These are phyloP conservation scores for Stachybotrys chartarum DNA, from an alignment of 2,329 filamentous ascomycete genomes.

Conservation along the genomic window DNA sequence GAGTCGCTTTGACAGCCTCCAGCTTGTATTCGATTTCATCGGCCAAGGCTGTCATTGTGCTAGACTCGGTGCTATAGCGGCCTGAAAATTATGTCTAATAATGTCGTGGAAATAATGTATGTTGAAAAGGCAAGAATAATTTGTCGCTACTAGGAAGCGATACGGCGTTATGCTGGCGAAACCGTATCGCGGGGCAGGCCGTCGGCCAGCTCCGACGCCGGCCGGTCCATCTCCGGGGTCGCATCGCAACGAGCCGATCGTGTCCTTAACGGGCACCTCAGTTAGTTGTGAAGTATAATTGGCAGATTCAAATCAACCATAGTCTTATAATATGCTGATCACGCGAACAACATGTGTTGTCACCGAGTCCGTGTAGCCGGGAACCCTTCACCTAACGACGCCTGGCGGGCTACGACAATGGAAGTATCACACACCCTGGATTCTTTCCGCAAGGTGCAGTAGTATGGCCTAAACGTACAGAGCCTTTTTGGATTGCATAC, in stretches of 20 bases:
- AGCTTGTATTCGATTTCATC: conserved; percentile 48
- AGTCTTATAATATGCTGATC: too few relatives aligned
- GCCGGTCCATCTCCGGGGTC: not conserved
- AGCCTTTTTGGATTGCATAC: too few relatives aligned
- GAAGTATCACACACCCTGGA: too few relatives aligned
- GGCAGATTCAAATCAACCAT: too few relatives aligned
- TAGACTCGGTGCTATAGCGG: not conserved
- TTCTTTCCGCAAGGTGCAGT: too few relatives aligned
- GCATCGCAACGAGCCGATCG: not conserved
- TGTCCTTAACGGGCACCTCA: not conserved
- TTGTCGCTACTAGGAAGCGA: not conserved
- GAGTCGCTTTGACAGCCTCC: conserved; percentile 43
- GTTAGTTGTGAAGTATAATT: too few relatives aligned
- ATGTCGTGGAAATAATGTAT: not conserved
- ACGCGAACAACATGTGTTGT: too few relatives aligned
- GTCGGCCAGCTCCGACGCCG: conserved; percentile 25
- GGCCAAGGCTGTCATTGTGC: conserved; percentile 25
- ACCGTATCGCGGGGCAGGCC: conserved; percentile 11
- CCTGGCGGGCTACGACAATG: too few relatives aligned
- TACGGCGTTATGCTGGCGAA: not conserved
- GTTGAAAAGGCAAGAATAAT: not conserved
- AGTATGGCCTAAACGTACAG: too few relatives aligned
- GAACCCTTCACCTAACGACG: too few relatives aligned
- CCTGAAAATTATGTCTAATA: not conserved
- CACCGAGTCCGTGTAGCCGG: too few relatives aligned